Evolutionary conservation across 2,329 filamentous ascomycete genomes (phyloP).

Genomic region (Penicillium glabrum): DNA sequence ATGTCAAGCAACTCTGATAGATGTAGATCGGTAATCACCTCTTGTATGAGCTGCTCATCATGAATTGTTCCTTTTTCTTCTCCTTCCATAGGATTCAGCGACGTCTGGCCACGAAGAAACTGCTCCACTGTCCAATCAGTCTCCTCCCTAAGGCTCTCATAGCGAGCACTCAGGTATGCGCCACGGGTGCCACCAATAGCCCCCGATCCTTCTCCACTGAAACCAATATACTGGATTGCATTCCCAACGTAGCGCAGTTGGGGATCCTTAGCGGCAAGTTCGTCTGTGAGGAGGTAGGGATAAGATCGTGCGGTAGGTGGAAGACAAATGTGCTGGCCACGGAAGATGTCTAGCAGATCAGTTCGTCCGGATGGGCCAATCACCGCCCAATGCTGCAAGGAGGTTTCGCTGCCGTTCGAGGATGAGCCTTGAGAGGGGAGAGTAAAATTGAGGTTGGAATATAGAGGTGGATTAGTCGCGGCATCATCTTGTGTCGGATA

Average conservation of each 20-base stretch:
- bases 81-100: constrained; percentile 70
- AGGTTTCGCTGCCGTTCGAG: constrained; percentile 15
- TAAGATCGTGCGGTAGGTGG: constrained; percentile 75
- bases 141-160: constrained; percentile 81
- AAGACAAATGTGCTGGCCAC: constrained; percentile 71
- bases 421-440: constrained; percentile 55
- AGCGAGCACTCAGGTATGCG: constrained; percentile 83
- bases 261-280: constrained; percentile 53
- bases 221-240: constrained; percentile 88
- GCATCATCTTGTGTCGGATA: constrained; percentile 58
- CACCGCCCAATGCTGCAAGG: constrained; percentile 73
- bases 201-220: constrained; percentile 68
- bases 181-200: constrained; percentile 54
- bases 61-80: constrained; percentile 52
- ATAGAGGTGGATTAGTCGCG: constrained; percentile 65
- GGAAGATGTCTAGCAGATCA: constrained; percentile 75
- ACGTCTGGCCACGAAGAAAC: constrained; percentile 78
- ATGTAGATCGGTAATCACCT: constrained; percentile 68
- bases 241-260: constrained; percentile 58
- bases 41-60: constrained; percentile 54
- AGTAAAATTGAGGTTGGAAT: constrained; percentile 68
- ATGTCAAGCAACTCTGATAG: constrained; percentile 70
- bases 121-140: constrained; percentile 83
- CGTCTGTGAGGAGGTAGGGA: constrained; percentile 70
- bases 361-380: constrained; percentile 80